These are phyloP conservation scores for Suhomyces terraborum DNA, from an alignment of 1,139 yeast species.

Conservation along the genomic window DNA sequence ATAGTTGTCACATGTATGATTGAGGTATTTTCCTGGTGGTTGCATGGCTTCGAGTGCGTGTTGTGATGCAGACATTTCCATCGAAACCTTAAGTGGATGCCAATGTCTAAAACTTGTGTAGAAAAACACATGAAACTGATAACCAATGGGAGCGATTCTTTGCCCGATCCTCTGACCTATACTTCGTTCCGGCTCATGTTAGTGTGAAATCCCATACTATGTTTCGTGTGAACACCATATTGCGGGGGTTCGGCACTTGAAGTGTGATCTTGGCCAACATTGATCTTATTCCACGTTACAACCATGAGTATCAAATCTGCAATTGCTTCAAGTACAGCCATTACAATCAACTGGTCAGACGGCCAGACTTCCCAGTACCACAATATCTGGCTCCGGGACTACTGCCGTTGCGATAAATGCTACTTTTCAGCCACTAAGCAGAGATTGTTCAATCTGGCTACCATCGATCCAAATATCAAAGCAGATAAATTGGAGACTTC, in stretches of 20 bases:
- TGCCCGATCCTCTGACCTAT: too few relatives aligned
- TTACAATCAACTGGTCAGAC: slow-evolving; percentile 17
- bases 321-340: slow-evolving; percentile 3
- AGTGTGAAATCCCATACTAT: neutral
- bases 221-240: slow-evolving; percentile 1
- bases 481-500: slow-evolving; percentile 27
- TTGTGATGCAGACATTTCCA: neutral
- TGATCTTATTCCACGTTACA: too few relatives aligned
- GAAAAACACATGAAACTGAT: too few relatives aligned
- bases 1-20: neutral
- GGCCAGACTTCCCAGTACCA: slow-evolving; percentile 34
- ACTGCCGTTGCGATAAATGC: slow-evolving; percentile 65
- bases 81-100: too few relatives aligned
- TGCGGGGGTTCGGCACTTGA: neutral
- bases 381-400: slow-evolving; percentile 69
- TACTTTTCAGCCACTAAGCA: slow-evolving; percentile 65
- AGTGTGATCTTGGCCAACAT: too few relatives aligned
- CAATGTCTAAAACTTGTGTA: too few relatives aligned
- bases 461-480: slow-evolving; percentile 49
- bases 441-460: slow-evolving; percentile 60
- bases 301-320: slow-evolving; percentile 12
- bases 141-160: too few relatives aligned
- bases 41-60: neutral
- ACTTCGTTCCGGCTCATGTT: too few relatives aligned
- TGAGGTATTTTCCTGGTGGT: neutral